Conservation (phyloP, 1,139 yeast species). For the Scheffersomyces quercinus region DNA sequence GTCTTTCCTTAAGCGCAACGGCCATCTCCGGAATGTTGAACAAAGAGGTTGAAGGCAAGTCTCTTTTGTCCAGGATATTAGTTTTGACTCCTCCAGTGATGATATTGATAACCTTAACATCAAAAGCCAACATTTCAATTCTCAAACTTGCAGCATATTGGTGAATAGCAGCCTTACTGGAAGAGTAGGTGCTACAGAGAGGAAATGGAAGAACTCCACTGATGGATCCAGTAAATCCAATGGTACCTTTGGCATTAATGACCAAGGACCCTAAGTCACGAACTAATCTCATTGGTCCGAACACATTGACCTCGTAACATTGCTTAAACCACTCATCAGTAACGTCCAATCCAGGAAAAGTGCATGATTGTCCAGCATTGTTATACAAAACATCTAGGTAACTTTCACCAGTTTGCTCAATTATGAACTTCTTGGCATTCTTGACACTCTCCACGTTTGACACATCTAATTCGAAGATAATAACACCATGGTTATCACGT, state of each 20-base stretch:
- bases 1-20: slow-evolving; percentile 51
- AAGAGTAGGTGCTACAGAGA: slow-evolving; percentile 65
- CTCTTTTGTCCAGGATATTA: slow-evolving; percentile 51
- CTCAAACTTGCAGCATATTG: slow-evolving; percentile 64
- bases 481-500: slow-evolving; percentile 35
- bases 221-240: slow-evolving; percentile 75
- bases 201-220: slow-evolving; percentile 72
- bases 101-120: slow-evolving; percentile 68
- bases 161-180: slow-evolving; percentile 77
- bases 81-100: slow-evolving; percentile 69
- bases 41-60: slow-evolving; percentile 56
- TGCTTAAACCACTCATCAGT: slow-evolving; percentile 54
- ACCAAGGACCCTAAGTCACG: slow-evolving; percentile 59
- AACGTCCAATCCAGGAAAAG: slow-evolving; percentile 70
- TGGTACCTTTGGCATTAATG: slow-evolving; percentile 67
- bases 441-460: slow-evolving; percentile 51
- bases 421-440: slow-evolving; percentile 40
- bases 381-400: slow-evolving; percentile 60
- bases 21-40: slow-evolving; percentile 54
- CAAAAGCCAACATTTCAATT: slow-evolving; percentile 71
- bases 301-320: slow-evolving; percentile 68
- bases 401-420: slow-evolving; percentile 42
- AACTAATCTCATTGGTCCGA: slow-evolving; percentile 65
- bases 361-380: slow-evolving; percentile 68
- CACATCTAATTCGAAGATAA: slow-evolving; percentile 48